Conservation (phyloP, 2,329 filamentous ascomycete genomes). For the Whalleya microplaca region DNA sequence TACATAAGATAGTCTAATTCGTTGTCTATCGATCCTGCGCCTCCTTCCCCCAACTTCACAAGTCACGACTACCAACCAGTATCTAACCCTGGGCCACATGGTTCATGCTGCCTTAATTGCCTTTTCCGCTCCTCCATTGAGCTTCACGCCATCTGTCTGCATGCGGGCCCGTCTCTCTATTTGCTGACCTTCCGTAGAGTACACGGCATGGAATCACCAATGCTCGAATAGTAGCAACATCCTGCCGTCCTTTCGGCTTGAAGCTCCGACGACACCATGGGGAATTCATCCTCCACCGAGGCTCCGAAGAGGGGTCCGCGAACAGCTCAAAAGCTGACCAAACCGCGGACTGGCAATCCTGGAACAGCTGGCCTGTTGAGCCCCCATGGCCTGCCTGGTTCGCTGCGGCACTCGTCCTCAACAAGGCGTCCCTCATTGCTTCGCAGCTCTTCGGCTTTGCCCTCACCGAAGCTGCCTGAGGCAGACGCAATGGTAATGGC, state of each 20-base stretch:
- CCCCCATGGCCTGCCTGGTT: slow-evolving; percentile 40
- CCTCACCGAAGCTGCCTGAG: slow-evolving; percentile 27
- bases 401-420: slow-evolving; percentile 34
- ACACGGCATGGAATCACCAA: slow-evolving; percentile 46
- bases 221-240: slow-evolving; percentile 42
- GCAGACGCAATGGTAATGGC: slow-evolving; percentile 11
- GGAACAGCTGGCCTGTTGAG: slow-evolving; percentile 47
- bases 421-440: slow-evolving; percentile 35
- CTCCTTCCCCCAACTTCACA: background rate
- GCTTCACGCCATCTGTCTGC: slow-evolving; percentile 25
- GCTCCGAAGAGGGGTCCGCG: slow-evolving; percentile 41
- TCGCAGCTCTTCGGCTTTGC: slow-evolving; percentile 20
- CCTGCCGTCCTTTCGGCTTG: slow-evolving; percentile 36
- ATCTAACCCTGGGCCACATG: slow-evolving; percentile 18
- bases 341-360: slow-evolving; percentile 49
- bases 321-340: slow-evolving; percentile 54
- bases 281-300: slow-evolving; percentile 54
- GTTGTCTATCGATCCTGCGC: background rate
- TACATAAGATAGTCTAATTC: background rate
- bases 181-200: slow-evolving; percentile 35
- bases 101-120: slow-evolving; percentile 28
- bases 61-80: background rate
- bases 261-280: slow-evolving; percentile 46
- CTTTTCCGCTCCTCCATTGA: slow-evolving; percentile 13
- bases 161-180: slow-evolving; percentile 34